Evolutionary conservation across 495 filamentous ascomycete species (phyloP).

Genomic region (Talaromyces nanjingensis): DNA sequence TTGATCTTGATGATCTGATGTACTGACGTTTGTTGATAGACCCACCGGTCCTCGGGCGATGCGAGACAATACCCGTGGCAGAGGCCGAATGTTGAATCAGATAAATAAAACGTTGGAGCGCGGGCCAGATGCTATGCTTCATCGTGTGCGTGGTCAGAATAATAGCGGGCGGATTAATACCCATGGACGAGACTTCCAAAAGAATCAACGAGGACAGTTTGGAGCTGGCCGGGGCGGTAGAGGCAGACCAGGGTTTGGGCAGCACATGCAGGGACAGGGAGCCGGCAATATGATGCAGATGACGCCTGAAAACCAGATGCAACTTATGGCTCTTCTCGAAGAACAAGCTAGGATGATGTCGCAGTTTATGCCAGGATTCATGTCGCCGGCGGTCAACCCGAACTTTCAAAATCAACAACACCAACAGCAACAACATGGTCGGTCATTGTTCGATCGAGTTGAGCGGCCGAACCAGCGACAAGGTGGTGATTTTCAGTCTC

Average conservation of each 20-base stretch:
- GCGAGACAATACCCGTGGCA: slow-evolving; percentile 61
- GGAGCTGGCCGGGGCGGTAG: slow-evolving; percentile 40
- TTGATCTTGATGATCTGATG: not conserved
- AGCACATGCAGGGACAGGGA: slow-evolving; percentile 28
- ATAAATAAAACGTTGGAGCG: slow-evolving; percentile 84
- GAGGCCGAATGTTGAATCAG: slow-evolving; percentile 79
- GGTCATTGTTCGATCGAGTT: slow-evolving; percentile 75
- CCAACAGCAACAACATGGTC: slow-evolving; percentile 44
- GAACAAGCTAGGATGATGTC: slow-evolving; percentile 86
- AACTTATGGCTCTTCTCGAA: slow-evolving; percentile 77
- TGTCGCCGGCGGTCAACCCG: slow-evolving; percentile 46
- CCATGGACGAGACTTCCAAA: slow-evolving; percentile 64
- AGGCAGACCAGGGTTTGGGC: slow-evolving; percentile 30
- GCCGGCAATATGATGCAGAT: slow-evolving; percentile 43
- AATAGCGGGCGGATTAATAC: slow-evolving; percentile 72
- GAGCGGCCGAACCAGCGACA: slow-evolving; percentile 40
- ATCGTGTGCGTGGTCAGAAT: slow-evolving; percentile 68
- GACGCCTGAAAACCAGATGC: slow-evolving; percentile 65
- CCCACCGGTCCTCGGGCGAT: slow-evolving; percentile 95
- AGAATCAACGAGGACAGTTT: slow-evolving; percentile 54
- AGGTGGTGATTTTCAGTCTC: slow-evolving; percentile 29
- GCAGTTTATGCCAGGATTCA: slow-evolving; percentile 48
- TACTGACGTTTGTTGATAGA: slow-evolving; percentile 34
- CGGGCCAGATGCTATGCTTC: slow-evolving; percentile 61
- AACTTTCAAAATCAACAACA: slow-evolving; percentile 42